Percentiles rank a stretch among this genome's conserved stretches.
These are phyloP conservation scores for Phascolomyces articulosus DNA, from an alignment of 371 early-diverging fungal species.

Conservation along the genomic window DNA sequence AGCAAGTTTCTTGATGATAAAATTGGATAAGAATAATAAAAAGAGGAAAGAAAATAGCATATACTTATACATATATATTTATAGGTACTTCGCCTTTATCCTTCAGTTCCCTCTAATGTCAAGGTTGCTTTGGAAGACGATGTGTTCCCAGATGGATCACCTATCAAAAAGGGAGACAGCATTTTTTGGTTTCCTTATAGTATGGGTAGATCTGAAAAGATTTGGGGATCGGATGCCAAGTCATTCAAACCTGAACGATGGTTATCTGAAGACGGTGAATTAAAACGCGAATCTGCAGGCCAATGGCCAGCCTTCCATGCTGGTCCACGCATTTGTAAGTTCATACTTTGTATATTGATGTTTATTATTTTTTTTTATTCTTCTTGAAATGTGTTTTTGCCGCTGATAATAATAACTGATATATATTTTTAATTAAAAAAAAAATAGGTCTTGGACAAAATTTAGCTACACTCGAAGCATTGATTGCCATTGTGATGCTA, in stretches of 20 bases:
- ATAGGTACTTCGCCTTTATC: slow-evolving; percentile 70
- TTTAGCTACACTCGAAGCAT: slow-evolving; percentile 57
- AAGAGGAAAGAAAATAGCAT: too few relatives aligned
- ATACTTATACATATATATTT: too few relatives aligned
- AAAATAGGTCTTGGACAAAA: slow-evolving; percentile 48
- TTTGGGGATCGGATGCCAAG: slow-evolving; percentile 67
- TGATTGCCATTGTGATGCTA: slow-evolving; percentile 47
- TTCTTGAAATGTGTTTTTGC: too few relatives aligned
- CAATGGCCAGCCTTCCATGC: slow-evolving; percentile 58
- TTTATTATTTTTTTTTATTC: neutral
- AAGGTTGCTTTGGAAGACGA: slow-evolving; percentile 72
- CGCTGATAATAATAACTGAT: too few relatives aligned
- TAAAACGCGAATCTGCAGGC: slow-evolving; percentile 29
- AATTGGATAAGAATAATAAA: too few relatives aligned
- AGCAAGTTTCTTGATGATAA: too few relatives aligned
- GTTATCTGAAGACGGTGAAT: slow-evolving; percentile 33
- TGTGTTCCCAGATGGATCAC: slow-evolving; percentile 70
- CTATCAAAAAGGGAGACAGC: slow-evolving; percentile 55
- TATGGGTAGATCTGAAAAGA: slow-evolving; percentile 47
- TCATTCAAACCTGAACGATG: slow-evolving; percentile 67
- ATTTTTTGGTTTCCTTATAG: slow-evolving; percentile 53
- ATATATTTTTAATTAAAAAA: neutral
- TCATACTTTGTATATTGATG: too few relatives aligned
- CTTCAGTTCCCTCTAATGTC: slow-evolving; percentile 69
- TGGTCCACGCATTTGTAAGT: slow-evolving; percentile 37